Evolutionary conservation across 257 asterid species (phyloP).

Genomic region (Agastache rugosa): DNA sequence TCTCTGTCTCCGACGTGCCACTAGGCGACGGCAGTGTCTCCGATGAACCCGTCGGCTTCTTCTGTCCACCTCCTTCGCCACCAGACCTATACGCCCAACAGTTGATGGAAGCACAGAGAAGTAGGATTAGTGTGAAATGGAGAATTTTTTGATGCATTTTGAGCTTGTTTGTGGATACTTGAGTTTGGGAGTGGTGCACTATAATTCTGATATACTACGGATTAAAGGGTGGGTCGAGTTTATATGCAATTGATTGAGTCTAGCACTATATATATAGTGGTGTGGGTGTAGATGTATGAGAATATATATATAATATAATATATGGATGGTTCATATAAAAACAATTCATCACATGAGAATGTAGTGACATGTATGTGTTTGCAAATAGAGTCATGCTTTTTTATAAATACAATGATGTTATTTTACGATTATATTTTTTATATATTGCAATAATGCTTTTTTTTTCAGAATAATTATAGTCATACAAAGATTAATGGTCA

Average conservation of each 20-base stretch:
- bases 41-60: conserved; percentile 20
- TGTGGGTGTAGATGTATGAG: conserved; percentile 13
- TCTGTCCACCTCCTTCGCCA: conserved; percentile 21
- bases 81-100: conserved; percentile 25
- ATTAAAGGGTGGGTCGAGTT: too few species aligned
- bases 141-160: conserved; percentile 31
- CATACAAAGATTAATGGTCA: too few species aligned
- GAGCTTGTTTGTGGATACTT: background rate
- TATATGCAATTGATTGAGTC: background rate
- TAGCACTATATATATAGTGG: conserved; percentile 37
- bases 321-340: background rate
- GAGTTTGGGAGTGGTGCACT: background rate
- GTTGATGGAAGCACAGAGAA: conserved; percentile 34
- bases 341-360: too few species aligned
- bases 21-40: conserved; percentile 23
- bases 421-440: too few species aligned
- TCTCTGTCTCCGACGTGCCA: too few species aligned
- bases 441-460: too few species aligned
- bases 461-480: too few species aligned
- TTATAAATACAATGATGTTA: too few species aligned
- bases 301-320: too few species aligned
- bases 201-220: conserved; percentile 2
- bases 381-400: too few species aligned
- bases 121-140: conserved; percentile 30
- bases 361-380: too few species aligned